phyloP scores from a whole-genome alignment of 306 rosid genomes.

The Trifolium subterraneum region DNA sequence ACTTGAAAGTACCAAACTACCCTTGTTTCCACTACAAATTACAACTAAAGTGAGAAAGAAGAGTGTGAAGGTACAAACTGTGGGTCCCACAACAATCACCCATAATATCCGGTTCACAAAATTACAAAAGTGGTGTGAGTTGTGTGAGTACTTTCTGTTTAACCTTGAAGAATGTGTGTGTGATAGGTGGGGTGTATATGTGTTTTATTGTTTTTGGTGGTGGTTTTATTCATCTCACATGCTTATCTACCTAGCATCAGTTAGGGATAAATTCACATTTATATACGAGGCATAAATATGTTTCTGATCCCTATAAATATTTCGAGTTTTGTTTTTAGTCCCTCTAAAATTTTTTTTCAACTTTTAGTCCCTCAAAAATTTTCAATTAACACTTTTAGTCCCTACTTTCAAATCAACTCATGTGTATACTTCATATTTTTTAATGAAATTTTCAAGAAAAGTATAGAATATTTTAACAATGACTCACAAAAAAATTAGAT shows the following conservation, averaged over 20 bases:
- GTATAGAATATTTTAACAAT: too few species aligned
- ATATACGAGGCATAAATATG: too few species aligned
- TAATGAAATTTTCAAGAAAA: too few species aligned
- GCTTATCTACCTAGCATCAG: not conserved
- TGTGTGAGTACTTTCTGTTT: slow-evolving; percentile 34
- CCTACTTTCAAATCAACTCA: too few species aligned
- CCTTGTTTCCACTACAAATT: slow-evolving; percentile 18
- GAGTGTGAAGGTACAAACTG: slow-evolving; percentile 24
- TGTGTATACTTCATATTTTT: too few species aligned
- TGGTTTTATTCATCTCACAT: slow-evolving; percentile 14
- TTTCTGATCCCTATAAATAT: too few species aligned
- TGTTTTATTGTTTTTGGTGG: slow-evolving; percentile 1
- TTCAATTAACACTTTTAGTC: too few species aligned
- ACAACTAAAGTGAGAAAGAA: slow-evolving; percentile 19
- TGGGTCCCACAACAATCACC: slow-evolving; percentile 29
- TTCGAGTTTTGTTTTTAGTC: too few species aligned
- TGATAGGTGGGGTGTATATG: not conserved
- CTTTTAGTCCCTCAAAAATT: too few species aligned
- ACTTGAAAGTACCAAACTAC: slow-evolving; percentile 6
- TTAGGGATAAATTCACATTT: too few species aligned
- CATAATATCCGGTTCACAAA: slow-evolving; percentile 25
- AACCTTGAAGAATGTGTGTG: slow-evolving; percentile 11
- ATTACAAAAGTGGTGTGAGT: not conserved
- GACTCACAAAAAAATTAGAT: too few species aligned
- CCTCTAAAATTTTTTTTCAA: too few species aligned